Evolutionary conservation across 2,329 filamentous ascomycete genomes (phyloP).

Genomic region (Tolypocladium ovalisporum): DNA sequence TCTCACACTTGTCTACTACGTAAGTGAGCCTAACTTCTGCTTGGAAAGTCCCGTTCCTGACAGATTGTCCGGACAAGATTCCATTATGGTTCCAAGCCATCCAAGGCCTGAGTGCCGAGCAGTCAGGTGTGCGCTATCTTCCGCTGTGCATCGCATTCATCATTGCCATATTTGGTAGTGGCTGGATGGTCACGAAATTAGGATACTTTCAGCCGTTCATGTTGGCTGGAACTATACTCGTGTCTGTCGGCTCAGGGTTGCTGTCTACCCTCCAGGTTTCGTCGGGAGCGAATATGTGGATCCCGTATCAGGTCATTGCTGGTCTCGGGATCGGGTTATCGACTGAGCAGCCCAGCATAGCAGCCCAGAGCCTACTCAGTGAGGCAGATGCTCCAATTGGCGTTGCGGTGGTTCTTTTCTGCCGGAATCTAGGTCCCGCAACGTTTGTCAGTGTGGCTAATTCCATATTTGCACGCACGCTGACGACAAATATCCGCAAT

Average conservation of each 20-base stretch:
- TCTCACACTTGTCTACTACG: background rate
- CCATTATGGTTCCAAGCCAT: background rate
- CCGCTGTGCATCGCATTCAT: background rate
- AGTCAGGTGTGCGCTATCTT: background rate
- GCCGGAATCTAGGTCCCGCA: background rate
- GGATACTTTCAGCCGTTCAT: conserved; percentile 1
- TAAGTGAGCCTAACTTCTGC: background rate
- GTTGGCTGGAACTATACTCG: background rate
- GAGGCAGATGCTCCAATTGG: background rate
- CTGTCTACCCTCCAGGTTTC: background rate
- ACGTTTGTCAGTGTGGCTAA: background rate
- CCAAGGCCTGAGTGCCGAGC: background rate
- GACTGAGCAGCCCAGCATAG: background rate
- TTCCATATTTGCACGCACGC: background rate
- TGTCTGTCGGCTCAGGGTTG: background rate
- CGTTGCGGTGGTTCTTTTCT: background rate
- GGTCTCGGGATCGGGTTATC: background rate
- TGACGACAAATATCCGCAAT: background rate
- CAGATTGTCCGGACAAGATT: background rate
- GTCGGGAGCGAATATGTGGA: background rate
- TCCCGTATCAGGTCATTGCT: background rate
- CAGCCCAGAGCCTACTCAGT: background rate
- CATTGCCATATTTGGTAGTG: background rate
- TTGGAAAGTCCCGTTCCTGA: background rate
- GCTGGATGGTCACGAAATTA: background rate